Evolutionary conservation across 148 eudicot species (phyloP), one percentile per base, ranked within the genome.

Genomic region (Amaranthus cruentus): DNA sequence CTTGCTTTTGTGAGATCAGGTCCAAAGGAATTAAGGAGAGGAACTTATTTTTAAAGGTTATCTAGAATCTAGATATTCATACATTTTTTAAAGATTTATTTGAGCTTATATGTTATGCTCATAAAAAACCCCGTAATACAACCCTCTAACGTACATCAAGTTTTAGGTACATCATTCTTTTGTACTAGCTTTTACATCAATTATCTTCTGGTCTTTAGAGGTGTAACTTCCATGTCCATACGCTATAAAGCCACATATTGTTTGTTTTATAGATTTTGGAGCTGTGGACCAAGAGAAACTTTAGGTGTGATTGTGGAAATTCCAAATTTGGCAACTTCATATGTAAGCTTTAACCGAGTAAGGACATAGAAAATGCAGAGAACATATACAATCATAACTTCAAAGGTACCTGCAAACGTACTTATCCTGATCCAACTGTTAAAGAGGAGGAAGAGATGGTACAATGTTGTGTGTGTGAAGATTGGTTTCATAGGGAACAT

Each of bases 401-500:
- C 80, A 96, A 88, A 80, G 99, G 99, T 70, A 88, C 92, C 13
- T 92, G 99, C 73, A 85, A 80, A 55, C 95, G 87, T 66, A 91
- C 93, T 13, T 96, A 96, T 81, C 97, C 99, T 70, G 99, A 96
- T 85, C 99, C 97, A 42, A 85, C 87, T 79, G 90, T 76, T 75
- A 96, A 92, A 78, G 92, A 86, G 58, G 92, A 90, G 79, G 92
- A 85, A 75, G 99, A 89, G 82, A 96, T 90, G 96, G 80, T 92
- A 47, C 99, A 96, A 57, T 96, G 99, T 76, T 90, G 96, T 77
- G 71, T 92, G 73, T 96, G 97, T 79, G 99, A 96, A 83, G 99
- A 96, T 80, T 96, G 99, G 99, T 92, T 90, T 84, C 99, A 96
- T 74, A 90, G 88, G 77, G 92, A 86, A 69, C 99, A 96, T 81